Evolutionary conservation across 1,139 yeast species (phyloP), one percentile per base, ranked within the genome.

Genomic region (Pichia sp.): DNA sequence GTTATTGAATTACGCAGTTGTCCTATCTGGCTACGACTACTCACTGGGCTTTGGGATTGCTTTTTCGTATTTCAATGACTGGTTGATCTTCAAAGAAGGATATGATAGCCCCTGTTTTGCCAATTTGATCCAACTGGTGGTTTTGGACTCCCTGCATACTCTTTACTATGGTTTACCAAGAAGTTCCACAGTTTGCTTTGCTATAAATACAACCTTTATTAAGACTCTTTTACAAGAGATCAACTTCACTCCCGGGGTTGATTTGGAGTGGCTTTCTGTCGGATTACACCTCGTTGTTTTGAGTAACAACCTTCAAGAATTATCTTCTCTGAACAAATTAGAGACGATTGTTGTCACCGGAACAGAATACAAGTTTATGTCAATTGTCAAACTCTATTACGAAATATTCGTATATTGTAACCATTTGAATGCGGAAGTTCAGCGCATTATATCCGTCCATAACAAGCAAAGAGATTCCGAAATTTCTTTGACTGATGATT

Each of bases 111-210:
- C 62, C 6, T 60, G 64, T 26, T 62, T 65, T 53, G 55, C 81
- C 59, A 69, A 84, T 29, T 80, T 79, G 63, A 74, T 77, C 49
- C 72, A 77, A 41, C 62, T 83, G 40, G 70, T 74, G 16, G 66
- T 82, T 0, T 73, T 86, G 51, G 90, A 85, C 65, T 73, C 79
- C 30, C 64, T 83, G 40, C 82, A 81, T 60, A 70, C 84, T 29
- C 68, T 85, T 41, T 75, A 80, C 47, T 83, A 77, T 70, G 90
- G 90, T 1, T 72, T 75, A 1, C 86, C 84, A 46, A 75, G 77
- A 55, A 56, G 58, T 31, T 57, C 66, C 5, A 60, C 63, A 11
- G 51, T 66, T 7, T 58, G 57, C 8, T 49, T 51, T 40, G 60
- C 75, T 45, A 71, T 73, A 42, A 72, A 71, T 52, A 80, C 76